Percentiles rank a stretch among this genome's conserved stretches.
Evolutionary conservation across 768 basidiomycete genomes (phyloP).

Genomic region (Sarcomyxa edulis): DNA sequence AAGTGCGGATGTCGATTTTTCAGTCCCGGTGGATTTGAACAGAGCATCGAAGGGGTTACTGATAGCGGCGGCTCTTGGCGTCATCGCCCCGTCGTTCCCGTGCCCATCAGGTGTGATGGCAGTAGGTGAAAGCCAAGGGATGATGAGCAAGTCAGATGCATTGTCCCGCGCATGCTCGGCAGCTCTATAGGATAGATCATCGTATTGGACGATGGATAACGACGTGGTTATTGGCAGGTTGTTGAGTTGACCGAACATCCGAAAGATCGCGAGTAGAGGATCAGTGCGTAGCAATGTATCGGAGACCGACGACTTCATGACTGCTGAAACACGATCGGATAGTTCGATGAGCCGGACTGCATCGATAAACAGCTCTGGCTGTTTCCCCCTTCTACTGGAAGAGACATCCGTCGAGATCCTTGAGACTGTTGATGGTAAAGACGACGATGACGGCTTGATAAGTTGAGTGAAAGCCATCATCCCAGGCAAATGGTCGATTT

Average conservation of each 20-base stretch:
- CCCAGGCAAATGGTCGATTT: conserved; percentile 81
- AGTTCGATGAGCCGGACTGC: conserved; percentile 85
- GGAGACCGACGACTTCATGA: conserved; percentile 75
- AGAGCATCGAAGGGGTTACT: conserved; percentile 64
- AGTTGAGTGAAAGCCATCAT: conserved; percentile 90
- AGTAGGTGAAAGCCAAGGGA: conserved; percentile 70
- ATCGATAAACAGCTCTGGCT: conserved; percentile 29
- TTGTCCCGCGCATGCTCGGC: conserved; percentile 56
- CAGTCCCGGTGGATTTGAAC: conserved; percentile 37
- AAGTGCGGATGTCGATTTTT: conserved; percentile 42
- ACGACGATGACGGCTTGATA: conserved; percentile 42
- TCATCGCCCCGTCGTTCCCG: conserved; percentile 6
- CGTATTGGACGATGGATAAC: conserved; percentile 71
- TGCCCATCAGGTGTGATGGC: conserved; percentile 6
- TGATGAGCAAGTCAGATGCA: conserved; percentile 67
- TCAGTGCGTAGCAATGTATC: conserved; percentile 70
- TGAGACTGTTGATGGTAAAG: too few relatives aligned
- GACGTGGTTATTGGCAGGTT: conserved; percentile 59
- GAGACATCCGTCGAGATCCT: not conserved
- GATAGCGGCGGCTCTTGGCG: conserved; percentile 9
- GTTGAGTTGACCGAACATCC: conserved; percentile 72
- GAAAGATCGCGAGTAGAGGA: conserved; percentile 67
- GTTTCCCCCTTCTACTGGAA: not conserved
- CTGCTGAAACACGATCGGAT: conserved; percentile 81
- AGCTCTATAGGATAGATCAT: conserved; percentile 68